Conservation (phyloP, 768 basidiomycete genomes). For the Strobilomyces echinocephalus region DNA sequence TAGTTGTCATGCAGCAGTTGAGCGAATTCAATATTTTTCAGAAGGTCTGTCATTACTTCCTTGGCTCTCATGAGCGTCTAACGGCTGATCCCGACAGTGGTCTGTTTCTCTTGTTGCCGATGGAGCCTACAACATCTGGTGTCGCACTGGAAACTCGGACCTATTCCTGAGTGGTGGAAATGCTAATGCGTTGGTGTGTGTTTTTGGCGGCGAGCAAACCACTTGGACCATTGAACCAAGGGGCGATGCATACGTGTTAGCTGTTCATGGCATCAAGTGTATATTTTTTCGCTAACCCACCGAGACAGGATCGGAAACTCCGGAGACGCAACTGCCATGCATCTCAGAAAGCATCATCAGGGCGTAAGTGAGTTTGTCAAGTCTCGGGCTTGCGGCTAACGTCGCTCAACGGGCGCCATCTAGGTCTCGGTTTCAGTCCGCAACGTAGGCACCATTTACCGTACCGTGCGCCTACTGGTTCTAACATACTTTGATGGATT, state of each 20-base stretch:
- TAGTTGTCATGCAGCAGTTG: background rate
- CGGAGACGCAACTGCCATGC: constrained; percentile 1
- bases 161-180: background rate
- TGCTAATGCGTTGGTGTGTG: background rate
- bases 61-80: background rate
- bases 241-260: constrained; percentile 2
- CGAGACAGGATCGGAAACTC: constrained; percentile 5
- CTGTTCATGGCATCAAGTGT: background rate
- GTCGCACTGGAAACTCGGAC: background rate
- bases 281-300: background rate
- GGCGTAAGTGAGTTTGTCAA: constrained; percentile 1
- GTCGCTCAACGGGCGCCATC: too few relatives aligned
- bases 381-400: too few relatives aligned
- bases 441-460: background rate
- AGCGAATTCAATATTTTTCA: background rate
- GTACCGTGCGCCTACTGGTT: background rate
- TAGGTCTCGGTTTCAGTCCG: background rate
- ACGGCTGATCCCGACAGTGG: background rate
- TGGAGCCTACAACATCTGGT: background rate
- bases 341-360: background rate
- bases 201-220: background rate
- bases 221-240: constrained; percentile 7
- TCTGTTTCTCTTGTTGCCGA: background rate
- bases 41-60: background rate
- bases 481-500: background rate